Base-by-base conservation (phyloP, 179 eudicot species). In the Spinacia oleracea region DNA sequence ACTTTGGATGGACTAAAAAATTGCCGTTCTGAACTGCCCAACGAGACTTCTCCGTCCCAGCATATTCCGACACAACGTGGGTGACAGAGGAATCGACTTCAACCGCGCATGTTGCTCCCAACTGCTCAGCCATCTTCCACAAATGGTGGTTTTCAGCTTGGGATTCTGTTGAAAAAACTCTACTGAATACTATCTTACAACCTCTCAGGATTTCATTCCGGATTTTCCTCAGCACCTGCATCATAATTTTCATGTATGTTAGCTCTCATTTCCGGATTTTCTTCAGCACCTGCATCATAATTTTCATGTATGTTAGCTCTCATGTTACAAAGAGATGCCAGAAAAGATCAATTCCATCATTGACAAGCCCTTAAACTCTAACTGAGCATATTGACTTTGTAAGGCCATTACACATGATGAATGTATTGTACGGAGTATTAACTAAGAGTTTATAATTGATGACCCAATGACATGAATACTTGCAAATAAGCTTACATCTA, bases 41-140 rank as follows among this genome's bases (percentile, higher is more conserved):
- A 3, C 82, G 90, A 16, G 97, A 89, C 79, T 92, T 91, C 35
- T 82, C 92, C 0, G 94, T 94, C 32, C 89, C 89, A 1, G 75
- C 76, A 70, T 94, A 91, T 1, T 48, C 50, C 11, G 94, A 87
- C 11, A 94, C 89, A 4, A 94, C 91, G 70, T 94, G 97, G 0
- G 98, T 94, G 25, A 91, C 91, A 0, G 87, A 84, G 9, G 81
- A 59, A 58, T 92, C 93, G 0, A 84, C 21, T 40, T 92, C 91
- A 5, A 77, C 80, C 4, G 82, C 77, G 82, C 93, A 92, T 9
- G 81, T 83, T 1, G 98, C 98, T 55, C 98, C 98, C 75, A 93
- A 74, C 55, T 83, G 83, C 51, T 87, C 91, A 0, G 98, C 98
- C 89, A 86, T 85, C 74, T 83, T 89, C 98, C 98, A 92, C 53